Base-by-base conservation (phyloP, 2,329 filamentous ascomycete genomes). In the Ascocoryne sarcoides region DNA sequence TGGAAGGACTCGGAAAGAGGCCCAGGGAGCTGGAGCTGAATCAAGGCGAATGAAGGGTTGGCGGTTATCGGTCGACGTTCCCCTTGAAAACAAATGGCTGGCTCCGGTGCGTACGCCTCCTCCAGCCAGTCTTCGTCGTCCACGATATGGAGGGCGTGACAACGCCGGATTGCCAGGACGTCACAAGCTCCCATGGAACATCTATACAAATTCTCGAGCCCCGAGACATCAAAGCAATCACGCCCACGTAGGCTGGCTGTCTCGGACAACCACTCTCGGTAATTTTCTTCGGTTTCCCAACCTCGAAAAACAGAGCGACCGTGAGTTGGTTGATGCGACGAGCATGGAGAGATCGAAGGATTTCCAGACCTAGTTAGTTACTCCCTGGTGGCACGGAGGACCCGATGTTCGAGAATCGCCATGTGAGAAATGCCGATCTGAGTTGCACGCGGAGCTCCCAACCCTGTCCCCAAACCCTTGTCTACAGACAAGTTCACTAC, bases 111-210 rank as follows among this genome's bases (percentile, higher is more conserved):
- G 23, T 26, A 26, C n/a, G n/a, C 12, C 23, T 26, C 23, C 23
- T 12, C 30, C 45, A 46, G 40, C 51, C 51, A 54, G 46, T 54
- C 46, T 38, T 47, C 41, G 45, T 51, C 47, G 45, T 45, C 50
- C 51, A 54, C 51, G 51, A 52, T 44, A 30, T 45, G 29, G 21
- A 43, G 40, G 33, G 32, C 38, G 32, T 34, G 37, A 47, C 28
- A 29, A 46, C 23, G 37, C 32, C 31, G 42, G 12, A 40, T 42
- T 16, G 39, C n/a, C 26, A 31, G 32, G 35, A 19, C 36, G 37
- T 49, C 48, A 48, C 49, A 38, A 50, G 49, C 39, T 45, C 43
- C 33, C 15, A 29, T 18, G 19, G 17, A 21, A 33, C 7, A 7
- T 12, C 23, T 33, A 20, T 39, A 36, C 19, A 23, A 23, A 36